Conservation (phyloP, 345 rosid species). For the Cardamine occulta region DNA sequence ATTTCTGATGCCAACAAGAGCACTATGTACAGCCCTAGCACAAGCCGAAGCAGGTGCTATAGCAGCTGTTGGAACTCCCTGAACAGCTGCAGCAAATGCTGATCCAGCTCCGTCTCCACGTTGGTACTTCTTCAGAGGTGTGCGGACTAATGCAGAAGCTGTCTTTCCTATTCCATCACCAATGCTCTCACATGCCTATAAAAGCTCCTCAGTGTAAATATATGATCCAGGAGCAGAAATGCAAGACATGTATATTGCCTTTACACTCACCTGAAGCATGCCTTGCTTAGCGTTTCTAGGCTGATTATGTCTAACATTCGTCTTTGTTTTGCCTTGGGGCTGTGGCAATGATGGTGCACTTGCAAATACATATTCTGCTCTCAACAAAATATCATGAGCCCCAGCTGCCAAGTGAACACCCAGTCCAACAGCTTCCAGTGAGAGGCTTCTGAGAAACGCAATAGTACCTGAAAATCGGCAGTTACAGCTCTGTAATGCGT, state of each 20-base stretch:
- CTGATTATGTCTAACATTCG: slow-evolving; percentile 72
- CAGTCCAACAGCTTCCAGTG: slow-evolving; percentile 91
- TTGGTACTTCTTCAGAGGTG: slow-evolving; percentile 78
- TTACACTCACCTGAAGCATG: slow-evolving; percentile 67
- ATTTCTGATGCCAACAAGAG: slow-evolving; percentile 90
- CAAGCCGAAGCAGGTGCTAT: slow-evolving; percentile 89
- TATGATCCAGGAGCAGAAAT: slow-evolving; percentile 31
- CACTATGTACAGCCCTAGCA: slow-evolving; percentile 75
- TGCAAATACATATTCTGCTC: slow-evolving; percentile 69
- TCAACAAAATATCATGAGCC: slow-evolving; percentile 76
- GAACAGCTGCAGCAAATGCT: slow-evolving; percentile 77
- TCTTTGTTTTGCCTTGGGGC: slow-evolving; percentile 53
- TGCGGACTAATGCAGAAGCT: slow-evolving; percentile 82
- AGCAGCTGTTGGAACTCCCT: slow-evolving; percentile 92
- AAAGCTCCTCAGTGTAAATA: slow-evolving; percentile 35
- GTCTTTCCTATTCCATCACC: slow-evolving; percentile 92
- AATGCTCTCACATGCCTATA: slow-evolving; percentile 80
- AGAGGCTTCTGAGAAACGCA: slow-evolving; percentile 91
- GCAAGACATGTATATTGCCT: slow-evolving; percentile 11
- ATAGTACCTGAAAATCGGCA: slow-evolving; percentile 62
- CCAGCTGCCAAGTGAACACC: slow-evolving; percentile 97
- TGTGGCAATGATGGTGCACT: slow-evolving; percentile 61
- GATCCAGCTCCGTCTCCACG: slow-evolving; percentile 87
- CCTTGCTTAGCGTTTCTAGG: slow-evolving; percentile 91
- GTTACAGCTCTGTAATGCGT: slow-evolving; percentile 3